A percentile compares a stretch with the other conserved stretches of the same genome.
These are phyloP conservation scores for Amanita muscaria DNA, from an alignment of 768 basidiomycete genomes.

Conservation along the genomic window DNA sequence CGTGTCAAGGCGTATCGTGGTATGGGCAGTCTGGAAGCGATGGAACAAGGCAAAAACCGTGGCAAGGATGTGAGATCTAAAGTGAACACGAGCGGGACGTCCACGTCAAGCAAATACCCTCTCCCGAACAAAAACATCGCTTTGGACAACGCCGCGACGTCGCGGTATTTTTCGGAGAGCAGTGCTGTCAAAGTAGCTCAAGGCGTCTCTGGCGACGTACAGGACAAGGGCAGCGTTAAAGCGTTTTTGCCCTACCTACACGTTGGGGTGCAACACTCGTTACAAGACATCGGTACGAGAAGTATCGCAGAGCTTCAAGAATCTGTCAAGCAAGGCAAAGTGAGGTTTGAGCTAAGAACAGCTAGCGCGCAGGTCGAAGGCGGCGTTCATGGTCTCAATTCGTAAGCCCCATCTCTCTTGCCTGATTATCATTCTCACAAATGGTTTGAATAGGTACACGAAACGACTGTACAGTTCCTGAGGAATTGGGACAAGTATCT, in stretches of 20 bases:
- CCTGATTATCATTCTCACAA: not conserved
- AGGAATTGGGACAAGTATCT: too few species aligned
- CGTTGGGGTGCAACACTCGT: constrained; percentile 81
- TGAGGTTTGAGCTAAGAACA: constrained; percentile 89
- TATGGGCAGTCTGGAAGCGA: constrained; percentile 94
- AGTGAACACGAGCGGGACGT: constrained; percentile 16
- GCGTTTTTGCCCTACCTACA: constrained; percentile 85
- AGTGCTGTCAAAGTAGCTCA: constrained; percentile 94
- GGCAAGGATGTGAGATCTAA: constrained; percentile 9
- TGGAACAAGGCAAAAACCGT: constrained; percentile 62
- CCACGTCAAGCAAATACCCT: constrained; percentile 37
- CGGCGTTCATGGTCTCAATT: constrained; percentile 91
- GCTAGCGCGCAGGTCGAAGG: constrained; percentile 95
- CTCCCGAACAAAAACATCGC: constrained; percentile 36
- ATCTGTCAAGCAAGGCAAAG: constrained; percentile 55
- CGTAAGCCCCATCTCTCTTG: constrained; percentile 43
- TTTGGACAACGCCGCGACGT: constrained; percentile 90
- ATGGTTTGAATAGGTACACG: constrained; percentile 22
- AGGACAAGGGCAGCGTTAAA: constrained; percentile 93
- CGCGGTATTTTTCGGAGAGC: constrained; percentile 90
- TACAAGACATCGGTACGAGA: constrained; percentile 86
- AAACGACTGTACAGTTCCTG: constrained; percentile 21
- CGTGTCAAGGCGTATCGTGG: constrained; percentile 98
- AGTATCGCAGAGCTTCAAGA: constrained; percentile 57
- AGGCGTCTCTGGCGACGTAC: constrained; percentile 93